Evolutionary conservation across 768 basidiomycete genomes (phyloP), one percentile per base, ranked within the genome.

Genomic region (Collybia sordida): DNA sequence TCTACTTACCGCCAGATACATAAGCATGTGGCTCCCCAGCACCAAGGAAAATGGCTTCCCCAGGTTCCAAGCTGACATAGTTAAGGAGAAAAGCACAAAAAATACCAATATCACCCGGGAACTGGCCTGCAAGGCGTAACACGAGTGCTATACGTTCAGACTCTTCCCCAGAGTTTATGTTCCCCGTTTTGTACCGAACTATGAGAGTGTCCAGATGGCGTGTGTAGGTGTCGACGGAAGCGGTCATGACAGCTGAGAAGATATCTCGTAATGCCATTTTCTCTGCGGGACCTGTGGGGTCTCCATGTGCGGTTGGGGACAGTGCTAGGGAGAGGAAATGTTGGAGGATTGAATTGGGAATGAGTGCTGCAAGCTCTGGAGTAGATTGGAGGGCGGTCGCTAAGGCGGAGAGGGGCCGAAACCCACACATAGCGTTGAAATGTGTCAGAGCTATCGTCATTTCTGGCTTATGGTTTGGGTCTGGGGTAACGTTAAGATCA

Each of bases 1-100:
- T 45, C 36, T 18, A 44, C 83, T 54, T 59, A 93, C 95, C 94
- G 65, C 97, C 97, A 34, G 81, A 85, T 45, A 98, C 78, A 66
- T 98, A 99, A 0, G 97, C 97, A 58, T 99, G 97, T 1, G 97
- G 97, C 69, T 97, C 94, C 42, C 95, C 91, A 3, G 97, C 97
- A 17, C 92, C 89, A 12, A 99, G 78, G 71, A 95, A 98, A 45
- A 97, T 95, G 0, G 94, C 94, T 62, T 98, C 83, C 3, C 95
- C 95, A 1, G 86, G 80, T 44, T 82, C 64, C 58, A 98, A 72
- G 49, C 78, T 74, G 35, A 98, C 80, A 50, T 93, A 82, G 70
- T 98, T 99, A 47, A 99, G 77, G 59, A 98, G 54, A 66, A 90
- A 96, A 4, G 86, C 78, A 62, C 96, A 98, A 61, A 98, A 90